Evolutionary conservation across 805 yeast genomes (phyloP), one percentile per base, ranked within the genome.

Genomic region (Saccharomycopsis guyanensis): DNA sequence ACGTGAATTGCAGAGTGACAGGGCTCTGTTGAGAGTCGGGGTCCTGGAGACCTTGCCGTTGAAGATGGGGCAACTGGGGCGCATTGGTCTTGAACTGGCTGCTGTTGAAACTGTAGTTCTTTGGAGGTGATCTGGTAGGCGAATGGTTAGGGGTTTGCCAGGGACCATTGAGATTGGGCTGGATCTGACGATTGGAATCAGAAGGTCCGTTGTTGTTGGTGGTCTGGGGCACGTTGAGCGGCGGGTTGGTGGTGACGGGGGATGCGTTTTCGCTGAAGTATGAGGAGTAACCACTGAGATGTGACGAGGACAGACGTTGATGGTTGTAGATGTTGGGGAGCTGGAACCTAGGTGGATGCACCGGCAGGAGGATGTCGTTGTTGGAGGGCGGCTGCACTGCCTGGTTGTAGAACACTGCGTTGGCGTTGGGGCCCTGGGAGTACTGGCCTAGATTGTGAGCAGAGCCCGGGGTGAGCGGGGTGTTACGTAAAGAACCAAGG

Each of bases 41-140:
- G 49, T 27, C 24, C 49, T n/a, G n/a, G n/a, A 16, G 12, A 55
- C 46, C 13, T 40, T 34, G 51, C 51, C 50, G 32, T 56, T 56
- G 13, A 7, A 33, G 37, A 15, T 33, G 37, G 8, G 18, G 37
- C 37, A 18, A 18, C 37, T 8, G 37, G 29, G 29, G 29, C 29
- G 29, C 10, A 10, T 25, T 25, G 29, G 6, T 25, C 29, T 33
- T 27, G 32, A 27, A 27, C 13, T 10, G 8, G 32, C 8, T 27
- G 32, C 8, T 39, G 49, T 16, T 45, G 40, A 22, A 29, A 15
- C 10, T 40, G 25, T 4, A 16, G 40, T 38, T 41, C 3, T 31
- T 7, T 18, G 46, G 37, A n/a, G 46, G 40, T 34, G 36, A 38
- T 3, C 31, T 43, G 6, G 46, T 19, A 4, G 53, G 53, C n/a